phyloP scores from a whole-genome alignment of 768 basidiomycete genomes.

The Boletales sp. region DNA sequence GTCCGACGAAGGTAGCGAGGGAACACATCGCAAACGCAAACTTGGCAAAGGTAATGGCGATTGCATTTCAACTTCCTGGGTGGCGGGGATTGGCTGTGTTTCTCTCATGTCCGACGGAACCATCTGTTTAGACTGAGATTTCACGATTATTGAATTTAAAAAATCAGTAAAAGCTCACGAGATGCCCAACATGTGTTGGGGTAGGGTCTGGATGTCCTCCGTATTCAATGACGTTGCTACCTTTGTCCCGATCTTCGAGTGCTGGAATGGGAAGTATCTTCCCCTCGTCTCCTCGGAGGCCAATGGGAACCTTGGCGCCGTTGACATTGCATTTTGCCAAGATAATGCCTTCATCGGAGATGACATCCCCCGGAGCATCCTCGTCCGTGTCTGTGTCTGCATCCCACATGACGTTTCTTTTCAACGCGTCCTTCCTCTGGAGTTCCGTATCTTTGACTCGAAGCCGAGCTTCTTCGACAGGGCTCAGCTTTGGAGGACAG shows the following conservation, averaged over 20 bases:
- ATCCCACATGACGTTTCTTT: constrained; percentile 64
- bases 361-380: constrained; percentile 60
- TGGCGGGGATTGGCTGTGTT: constrained; percentile 45
- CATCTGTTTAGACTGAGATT: constrained; percentile 11
- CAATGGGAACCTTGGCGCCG: constrained; percentile 42
- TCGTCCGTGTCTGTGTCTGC: constrained; percentile 53
- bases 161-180: constrained; percentile 38
- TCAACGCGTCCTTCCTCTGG: constrained; percentile 59
- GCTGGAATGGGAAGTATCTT: constrained; percentile 44
- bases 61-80: constrained; percentile 28
- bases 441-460: constrained; percentile 54
- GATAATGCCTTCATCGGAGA: constrained; percentile 25
- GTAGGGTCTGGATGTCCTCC: constrained; percentile 48
- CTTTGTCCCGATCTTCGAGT: constrained; percentile 13
- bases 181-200: constrained; percentile 51
- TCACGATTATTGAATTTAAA: background rate
- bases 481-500: constrained; percentile 43
- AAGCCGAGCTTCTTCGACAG: constrained; percentile 53
- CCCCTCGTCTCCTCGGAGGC: constrained; percentile 56
- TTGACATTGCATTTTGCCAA: constrained; percentile 19
- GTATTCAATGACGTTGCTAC: constrained; percentile 32
- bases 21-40: constrained; percentile 1
- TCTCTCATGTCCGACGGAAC: constrained; percentile 38
- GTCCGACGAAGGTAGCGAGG: constrained; percentile 29
- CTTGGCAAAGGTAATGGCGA: constrained; percentile 20